These are phyloP conservation scores for Monilinia aucupariae DNA, from an alignment of 2,329 filamentous ascomycete species.

Conservation along the genomic window DNA sequence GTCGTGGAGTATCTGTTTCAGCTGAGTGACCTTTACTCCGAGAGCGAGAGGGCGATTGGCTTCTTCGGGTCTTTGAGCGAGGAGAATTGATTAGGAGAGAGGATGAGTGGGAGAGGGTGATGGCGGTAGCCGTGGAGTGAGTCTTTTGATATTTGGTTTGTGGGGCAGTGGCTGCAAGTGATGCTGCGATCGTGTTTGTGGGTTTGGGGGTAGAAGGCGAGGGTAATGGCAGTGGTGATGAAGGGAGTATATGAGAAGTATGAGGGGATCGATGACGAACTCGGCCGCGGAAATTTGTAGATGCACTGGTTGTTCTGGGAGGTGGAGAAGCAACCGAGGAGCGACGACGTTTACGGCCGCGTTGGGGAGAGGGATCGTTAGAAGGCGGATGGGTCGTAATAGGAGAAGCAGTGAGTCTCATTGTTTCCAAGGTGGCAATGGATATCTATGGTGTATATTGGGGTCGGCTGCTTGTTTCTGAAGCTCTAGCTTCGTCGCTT, in stretches of 20 bases:
- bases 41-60: conserved; percentile 24
- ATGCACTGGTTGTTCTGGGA: conserved; percentile 20
- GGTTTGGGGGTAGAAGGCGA: background rate
- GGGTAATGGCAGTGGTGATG: background rate
- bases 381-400: background rate
- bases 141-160: conserved; percentile 11
- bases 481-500: background rate
- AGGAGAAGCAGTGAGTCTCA: background rate
- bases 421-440: background rate
- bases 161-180: background rate
- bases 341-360: conserved; percentile 33
- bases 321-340: conserved; percentile 20
- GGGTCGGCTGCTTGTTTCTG: background rate
- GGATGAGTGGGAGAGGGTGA: background rate
- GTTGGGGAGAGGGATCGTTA: conserved; percentile 16
- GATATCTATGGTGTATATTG: background rate
- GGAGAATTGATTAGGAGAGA: background rate
- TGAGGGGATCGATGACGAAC: conserved; percentile 28
- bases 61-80: conserved; percentile 17
- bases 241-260: background rate
- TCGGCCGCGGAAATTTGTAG: conserved; percentile 30
- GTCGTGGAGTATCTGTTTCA: conserved; percentile 17
- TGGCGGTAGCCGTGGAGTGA: background rate
- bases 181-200: background rate
- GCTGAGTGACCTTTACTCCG: conserved; percentile 9